phyloP scores from a whole-genome alignment of 148 eudicot genomes.

The Bassia scoparia region DNA sequence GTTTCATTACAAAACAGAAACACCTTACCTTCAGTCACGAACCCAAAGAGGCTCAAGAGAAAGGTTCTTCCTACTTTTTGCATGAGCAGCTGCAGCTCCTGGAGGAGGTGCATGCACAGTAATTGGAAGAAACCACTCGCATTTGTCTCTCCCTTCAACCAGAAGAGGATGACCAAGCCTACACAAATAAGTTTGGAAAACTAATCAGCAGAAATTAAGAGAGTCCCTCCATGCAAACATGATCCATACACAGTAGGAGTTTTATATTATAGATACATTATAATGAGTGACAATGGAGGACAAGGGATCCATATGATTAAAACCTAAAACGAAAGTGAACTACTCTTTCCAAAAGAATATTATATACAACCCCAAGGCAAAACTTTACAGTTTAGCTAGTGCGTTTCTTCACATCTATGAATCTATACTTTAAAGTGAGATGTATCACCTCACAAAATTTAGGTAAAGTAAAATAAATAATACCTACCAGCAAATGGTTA shows the following conservation, averaged over 20 bases:
- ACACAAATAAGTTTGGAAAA: constrained; percentile 8
- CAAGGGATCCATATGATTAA: not conserved
- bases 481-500: not conserved
- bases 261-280: no score
- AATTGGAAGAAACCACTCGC: constrained; percentile 95
- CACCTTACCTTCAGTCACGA: constrained; percentile 48
- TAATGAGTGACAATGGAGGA: not conserved
- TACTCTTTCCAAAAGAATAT: no score
- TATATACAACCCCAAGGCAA: no score
- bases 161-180: constrained; percentile 95
- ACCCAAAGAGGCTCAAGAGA: constrained; percentile 70
- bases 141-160: constrained; percentile 86
- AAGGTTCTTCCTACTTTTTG: constrained; percentile 46
- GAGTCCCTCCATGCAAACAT: not conserved
- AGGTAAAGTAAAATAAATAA: no score
- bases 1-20: not conserved
- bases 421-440: no score
- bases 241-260: no score
- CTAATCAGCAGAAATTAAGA: not conserved
- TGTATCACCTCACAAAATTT: no score
- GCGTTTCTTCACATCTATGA: no score
- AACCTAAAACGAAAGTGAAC: not conserved
- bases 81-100: constrained; percentile 46
- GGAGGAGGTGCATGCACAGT: constrained; percentile 87
- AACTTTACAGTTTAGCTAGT: no score